A percentile compares a stretch with the other conserved stretches of the same genome.
Conservation (phyloP, 2,329 filamentous ascomycete genomes). For the Ophiognomonia clavigignenti-juglandacearum region DNA sequence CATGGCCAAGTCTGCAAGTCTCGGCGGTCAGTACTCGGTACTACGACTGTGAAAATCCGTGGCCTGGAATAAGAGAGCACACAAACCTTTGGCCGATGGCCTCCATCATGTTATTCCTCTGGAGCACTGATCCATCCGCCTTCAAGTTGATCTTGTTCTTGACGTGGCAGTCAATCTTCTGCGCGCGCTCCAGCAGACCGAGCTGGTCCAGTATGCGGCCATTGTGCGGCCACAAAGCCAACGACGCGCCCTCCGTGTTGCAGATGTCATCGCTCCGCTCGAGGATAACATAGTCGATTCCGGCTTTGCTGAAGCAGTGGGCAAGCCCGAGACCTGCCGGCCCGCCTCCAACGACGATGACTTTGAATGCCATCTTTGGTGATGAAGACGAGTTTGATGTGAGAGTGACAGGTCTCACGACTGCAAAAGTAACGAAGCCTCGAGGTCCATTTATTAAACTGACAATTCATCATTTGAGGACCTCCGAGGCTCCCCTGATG, state of each 20-base stretch:
- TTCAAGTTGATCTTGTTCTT: constrained; percentile 17
- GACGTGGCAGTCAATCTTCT: constrained; percentile 14
- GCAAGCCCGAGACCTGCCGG: constrained; percentile 25
- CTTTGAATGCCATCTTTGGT: constrained; percentile 15
- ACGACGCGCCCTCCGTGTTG: constrained; percentile 19
- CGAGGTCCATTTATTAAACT: too few relatives aligned
- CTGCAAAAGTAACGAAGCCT: not conserved
- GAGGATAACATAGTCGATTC: constrained; percentile 26
- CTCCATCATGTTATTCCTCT: constrained; percentile 18
- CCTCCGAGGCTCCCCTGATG: too few relatives aligned
- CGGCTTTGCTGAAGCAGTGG: constrained; percentile 25
- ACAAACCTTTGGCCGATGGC: constrained; percentile 13
- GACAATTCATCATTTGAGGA: too few relatives aligned
- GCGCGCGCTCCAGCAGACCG: constrained; percentile 20
- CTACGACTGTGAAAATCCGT: too few relatives aligned
- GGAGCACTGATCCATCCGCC: constrained; percentile 17
- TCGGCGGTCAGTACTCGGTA: not conserved
- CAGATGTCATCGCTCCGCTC: constrained; percentile 21
- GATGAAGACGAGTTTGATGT: not conserved
- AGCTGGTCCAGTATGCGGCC: constrained; percentile 25
- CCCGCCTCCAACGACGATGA: constrained; percentile 28
- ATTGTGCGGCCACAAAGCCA: constrained; percentile 23
- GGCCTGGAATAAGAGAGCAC: not conserved
- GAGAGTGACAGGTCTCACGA: too few relatives aligned
- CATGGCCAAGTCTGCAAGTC: constrained; percentile 19